Evolutionary conservation across 2,329 filamentous ascomycete genomes (phyloP), one percentile per base, ranked within the genome.

Genomic region (Colletotrichum destructivum): DNA sequence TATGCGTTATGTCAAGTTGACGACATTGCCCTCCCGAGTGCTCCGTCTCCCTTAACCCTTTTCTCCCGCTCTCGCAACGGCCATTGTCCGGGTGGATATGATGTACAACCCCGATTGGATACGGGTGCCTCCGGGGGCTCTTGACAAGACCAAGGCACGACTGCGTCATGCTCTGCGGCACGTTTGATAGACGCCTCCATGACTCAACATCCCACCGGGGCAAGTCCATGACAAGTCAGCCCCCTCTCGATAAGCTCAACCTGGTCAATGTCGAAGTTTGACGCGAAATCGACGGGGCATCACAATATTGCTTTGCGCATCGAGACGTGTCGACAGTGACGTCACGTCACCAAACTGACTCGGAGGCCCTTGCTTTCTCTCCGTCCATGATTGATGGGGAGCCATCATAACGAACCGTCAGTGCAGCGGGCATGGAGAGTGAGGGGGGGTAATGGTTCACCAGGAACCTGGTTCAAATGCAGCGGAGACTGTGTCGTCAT

Each of bases 401-500:
- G 68, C 69, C 62, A 71, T 68, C 64, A 69, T 68, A 57, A 69
- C 64, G 69, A 69, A 71, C 64, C 57, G 57, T 57, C 57, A 52
- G 38, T 23, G 51, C 44, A 52, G 8, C 18, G 51, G 31, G 52
- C 16, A 31, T 52, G 62, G 44, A 15, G 40, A 16, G 51, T 64
- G 57, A 16, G 52, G 52, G 52, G 52, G 42, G 46, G 16, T 35
- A 31, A 3, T 31, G 66, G 64, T 57, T 71, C 64, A 68, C 57
- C 57, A 68, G 56, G 65, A 67, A 56, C 69, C 57, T 68, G 57
- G 26, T 54, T 65, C 46, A 46, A 57, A 64, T 40, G 44, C 52
- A 68, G 69, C 69, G 69, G 69, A 46, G 69, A 62, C 64, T 21
- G 51, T 71, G 69, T 66, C 69, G 69, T 71, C 69, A 71, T 71